Evolutionary conservation across 805 yeast species (phyloP).

Genomic region (Teunomyces stri): DNA sequence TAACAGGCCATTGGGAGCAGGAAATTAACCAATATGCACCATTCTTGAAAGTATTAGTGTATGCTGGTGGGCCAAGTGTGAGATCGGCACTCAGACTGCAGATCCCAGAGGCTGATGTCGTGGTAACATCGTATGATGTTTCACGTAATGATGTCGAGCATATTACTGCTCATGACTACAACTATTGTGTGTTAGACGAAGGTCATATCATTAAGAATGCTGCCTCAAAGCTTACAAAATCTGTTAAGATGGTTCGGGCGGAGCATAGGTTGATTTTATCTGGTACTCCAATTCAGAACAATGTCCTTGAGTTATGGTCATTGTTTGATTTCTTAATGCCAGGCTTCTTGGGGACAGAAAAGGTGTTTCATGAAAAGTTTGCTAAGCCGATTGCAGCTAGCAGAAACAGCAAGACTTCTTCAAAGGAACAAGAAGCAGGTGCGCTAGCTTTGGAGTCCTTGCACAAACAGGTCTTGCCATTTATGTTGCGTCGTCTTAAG

Average conservation of each 20-base stretch:
- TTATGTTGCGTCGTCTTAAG: constrained; percentile 91
- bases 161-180: constrained; percentile 63
- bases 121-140: constrained; percentile 94
- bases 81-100: constrained; percentile 56
- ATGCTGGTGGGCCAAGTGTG: constrained; percentile 88
- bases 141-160: constrained; percentile 84
- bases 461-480: constrained; percentile 95
- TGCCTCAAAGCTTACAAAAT: constrained; percentile 78
- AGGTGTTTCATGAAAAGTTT: constrained; percentile 88
- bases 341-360: constrained; percentile 94
- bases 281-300: constrained; percentile 98
- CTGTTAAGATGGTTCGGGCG: constrained; percentile 79
- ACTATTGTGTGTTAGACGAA: constrained; percentile 94
- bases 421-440: constrained; percentile 95
- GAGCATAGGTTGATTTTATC: constrained; percentile 89
- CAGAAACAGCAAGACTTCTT: constrained; percentile 79
- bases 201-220: constrained; percentile 97
- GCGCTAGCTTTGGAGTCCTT: constrained; percentile 93
- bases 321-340: constrained; percentile 98
- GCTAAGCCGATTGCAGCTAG: constrained; percentile 98
- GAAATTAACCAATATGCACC: constrained; percentile 91
- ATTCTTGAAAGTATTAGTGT: constrained; percentile 73
- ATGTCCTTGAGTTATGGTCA: constrained; percentile 96
- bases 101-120: constrained; percentile 66
- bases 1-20: constrained; percentile 99